Percentiles rank a stretch among this genome's conserved stretches.
Evolutionary conservation across 352 stramenopile genomes (phyloP).

Genomic region (Pythium aquatile): DNA sequence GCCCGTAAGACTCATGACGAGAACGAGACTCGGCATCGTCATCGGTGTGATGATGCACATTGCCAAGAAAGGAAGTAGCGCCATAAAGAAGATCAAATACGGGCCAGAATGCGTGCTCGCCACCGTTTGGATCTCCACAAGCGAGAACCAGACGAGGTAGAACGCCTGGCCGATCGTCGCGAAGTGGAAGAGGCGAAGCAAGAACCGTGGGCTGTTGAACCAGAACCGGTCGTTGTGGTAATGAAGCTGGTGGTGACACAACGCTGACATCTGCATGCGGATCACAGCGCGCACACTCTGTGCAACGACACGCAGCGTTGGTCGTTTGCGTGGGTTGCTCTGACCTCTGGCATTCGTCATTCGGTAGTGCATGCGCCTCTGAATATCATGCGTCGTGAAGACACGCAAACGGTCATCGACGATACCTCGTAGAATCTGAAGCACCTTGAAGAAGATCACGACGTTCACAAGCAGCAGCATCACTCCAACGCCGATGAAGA

Average conservation of each 20-base stretch:
- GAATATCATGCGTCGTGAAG: slow-evolving; percentile 69
- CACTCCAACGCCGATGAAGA: slow-evolving; percentile 66
- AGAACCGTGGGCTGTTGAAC: slow-evolving; percentile 71
- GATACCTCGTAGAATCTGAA: slow-evolving; percentile 79
- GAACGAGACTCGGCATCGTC: slow-evolving; percentile 85
- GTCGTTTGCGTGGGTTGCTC: slow-evolving; percentile 17
- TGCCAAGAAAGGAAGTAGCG: slow-evolving; percentile 57
- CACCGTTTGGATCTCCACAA: slow-evolving; percentile 60
- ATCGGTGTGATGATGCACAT: slow-evolving; percentile 81
- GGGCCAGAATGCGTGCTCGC: slow-evolving; percentile 18
- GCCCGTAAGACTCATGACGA: slow-evolving; percentile 84
- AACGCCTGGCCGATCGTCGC: slow-evolving; percentile 85
- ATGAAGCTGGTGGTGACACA: slow-evolving; percentile 82
- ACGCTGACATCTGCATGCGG: slow-evolving; percentile 87
- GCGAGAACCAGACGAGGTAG: slow-evolving; percentile 84
- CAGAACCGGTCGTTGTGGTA: slow-evolving; percentile 82
- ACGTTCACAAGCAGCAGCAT: slow-evolving; percentile 63
- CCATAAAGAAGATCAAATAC: slow-evolving; percentile 59
- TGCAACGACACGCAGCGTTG: slow-evolving; percentile 53
- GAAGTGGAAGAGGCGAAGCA: slow-evolving; percentile 82
- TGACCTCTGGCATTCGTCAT: neutral
- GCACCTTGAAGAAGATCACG: slow-evolving; percentile 84
- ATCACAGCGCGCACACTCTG: slow-evolving; percentile 67
- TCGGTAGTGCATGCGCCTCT: slow-evolving; percentile 30
- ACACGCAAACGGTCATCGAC: slow-evolving; percentile 78